These are phyloP conservation scores for Chaetomidium leptoderma DNA, from an alignment of 495 filamentous ascomycete species.

Conservation along the genomic window DNA sequence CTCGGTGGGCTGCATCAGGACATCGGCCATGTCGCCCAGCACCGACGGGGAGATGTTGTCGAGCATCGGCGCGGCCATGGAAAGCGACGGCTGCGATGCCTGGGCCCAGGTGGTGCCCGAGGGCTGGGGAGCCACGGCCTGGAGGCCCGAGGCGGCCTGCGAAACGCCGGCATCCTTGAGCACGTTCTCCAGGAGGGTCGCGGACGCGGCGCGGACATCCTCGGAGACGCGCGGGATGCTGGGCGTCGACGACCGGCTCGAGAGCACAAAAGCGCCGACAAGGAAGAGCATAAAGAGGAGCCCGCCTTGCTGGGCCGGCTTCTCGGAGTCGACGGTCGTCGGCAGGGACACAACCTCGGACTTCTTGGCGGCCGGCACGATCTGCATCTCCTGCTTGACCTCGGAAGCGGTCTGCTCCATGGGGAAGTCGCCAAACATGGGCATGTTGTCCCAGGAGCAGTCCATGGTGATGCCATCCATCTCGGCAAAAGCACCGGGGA, in stretches of 20 bases:
- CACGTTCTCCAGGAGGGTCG: conserved; percentile 81
- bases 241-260: conserved; percentile 62
- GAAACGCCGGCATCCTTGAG: conserved; percentile 72
- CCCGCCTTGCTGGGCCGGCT: conserved; percentile 59
- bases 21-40: conserved; percentile 70
- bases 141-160: conserved; percentile 42
- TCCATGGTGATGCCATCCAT: conserved; percentile 84
- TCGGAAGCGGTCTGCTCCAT: conserved; percentile 44
- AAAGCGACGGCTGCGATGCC: conserved; percentile 38
- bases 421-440: conserved; percentile 61
- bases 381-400: conserved; percentile 52
- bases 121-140: conserved; percentile 47
- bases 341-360: conserved; percentile 45
- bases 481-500: conserved; percentile 66
- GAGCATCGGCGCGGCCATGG: conserved; percentile 50
- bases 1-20: conserved; percentile 69
- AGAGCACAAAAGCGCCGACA: conserved; percentile 93
- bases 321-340: conserved; percentile 49
- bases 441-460: conserved; percentile 72
- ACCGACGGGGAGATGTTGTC: conserved; percentile 57
- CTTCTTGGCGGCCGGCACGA: conserved; percentile 53
- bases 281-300: conserved; percentile 83
- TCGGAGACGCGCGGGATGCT: conserved; percentile 83
- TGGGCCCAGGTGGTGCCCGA: conserved; percentile 47
- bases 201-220: conserved; percentile 87